Evolutionary conservation across 495 filamentous ascomycete genomes (phyloP).

Genomic region (Penicillium canariense): DNA sequence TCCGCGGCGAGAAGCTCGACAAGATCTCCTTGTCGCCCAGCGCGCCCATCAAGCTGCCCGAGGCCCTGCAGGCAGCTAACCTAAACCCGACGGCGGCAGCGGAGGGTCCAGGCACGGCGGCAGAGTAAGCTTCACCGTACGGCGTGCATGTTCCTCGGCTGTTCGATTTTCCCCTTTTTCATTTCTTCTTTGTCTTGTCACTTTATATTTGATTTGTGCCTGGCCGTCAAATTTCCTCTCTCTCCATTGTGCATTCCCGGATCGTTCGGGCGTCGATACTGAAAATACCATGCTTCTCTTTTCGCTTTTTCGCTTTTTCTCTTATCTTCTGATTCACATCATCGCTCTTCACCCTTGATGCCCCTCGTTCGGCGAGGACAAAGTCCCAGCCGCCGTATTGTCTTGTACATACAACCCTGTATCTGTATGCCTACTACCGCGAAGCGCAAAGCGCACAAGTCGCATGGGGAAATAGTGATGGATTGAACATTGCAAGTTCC

Average conservation of each 20-base stretch:
- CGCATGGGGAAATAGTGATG: no score
- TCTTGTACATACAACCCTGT: constrained; percentile 5
- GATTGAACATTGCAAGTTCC: no score
- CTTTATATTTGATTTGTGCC: neutral
- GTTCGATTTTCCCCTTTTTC: constrained; percentile 5
- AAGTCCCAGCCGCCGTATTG: neutral
- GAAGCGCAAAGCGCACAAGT: neutral
- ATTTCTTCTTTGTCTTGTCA: neutral
- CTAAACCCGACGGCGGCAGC: constrained; percentile 24
- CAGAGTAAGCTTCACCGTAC: constrained; percentile 21
- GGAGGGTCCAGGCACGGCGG: constrained; percentile 20
- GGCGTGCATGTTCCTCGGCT: neutral
- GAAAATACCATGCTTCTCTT: constrained; percentile 28
- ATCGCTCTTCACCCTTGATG: neutral
- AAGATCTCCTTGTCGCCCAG: constrained; percentile 45
- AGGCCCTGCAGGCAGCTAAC: constrained; percentile 34
- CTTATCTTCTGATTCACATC: neutral
- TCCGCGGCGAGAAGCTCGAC: constrained; percentile 80
- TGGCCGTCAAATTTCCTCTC: constrained; percentile 3
- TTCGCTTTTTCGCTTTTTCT: constrained; percentile 1
- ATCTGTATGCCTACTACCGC: neutral
- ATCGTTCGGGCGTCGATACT: constrained; percentile 31
- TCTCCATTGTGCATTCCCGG: constrained; percentile 27
- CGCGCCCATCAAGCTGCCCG: constrained; percentile 56
- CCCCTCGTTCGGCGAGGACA: neutral